Evolutionary conservation across 1,139 yeast genomes (phyloP).

Genomic region (Insectozyma bohioensis): DNA sequence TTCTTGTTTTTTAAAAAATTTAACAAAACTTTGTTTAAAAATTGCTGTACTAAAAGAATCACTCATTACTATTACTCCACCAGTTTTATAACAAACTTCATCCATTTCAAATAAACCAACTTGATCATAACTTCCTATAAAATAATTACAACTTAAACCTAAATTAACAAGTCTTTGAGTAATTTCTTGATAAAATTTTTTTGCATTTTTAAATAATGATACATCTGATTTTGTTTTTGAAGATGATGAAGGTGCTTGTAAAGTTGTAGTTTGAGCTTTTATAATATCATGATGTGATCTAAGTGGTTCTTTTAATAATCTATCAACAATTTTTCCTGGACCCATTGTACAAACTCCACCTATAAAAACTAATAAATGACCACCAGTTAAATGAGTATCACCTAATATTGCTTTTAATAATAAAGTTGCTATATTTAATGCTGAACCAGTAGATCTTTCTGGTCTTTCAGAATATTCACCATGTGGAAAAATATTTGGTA

Average conservation of each 20-base stretch:
- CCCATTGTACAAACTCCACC: constrained; percentile 63
- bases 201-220: constrained; percentile 34
- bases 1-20: constrained; percentile 42
- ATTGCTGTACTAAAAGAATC: constrained; percentile 67
- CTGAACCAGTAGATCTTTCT: constrained; percentile 64
- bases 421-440: constrained; percentile 59
- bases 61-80: constrained; percentile 61
- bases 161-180: constrained; percentile 35
- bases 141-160: constrained; percentile 57
- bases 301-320: constrained; percentile 50
- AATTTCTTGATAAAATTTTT: constrained; percentile 44
- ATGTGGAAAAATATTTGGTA: constrained; percentile 54
- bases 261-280: constrained; percentile 37
- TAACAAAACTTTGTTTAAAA: constrained; percentile 61
- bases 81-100: constrained; percentile 54
- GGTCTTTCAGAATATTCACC: constrained; percentile 47
- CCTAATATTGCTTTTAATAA: constrained; percentile 47
- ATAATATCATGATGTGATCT: constrained; percentile 60
- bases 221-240: constrained; percentile 31
- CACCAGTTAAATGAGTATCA: constrained; percentile 48
- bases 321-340: constrained; percentile 53
- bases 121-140: constrained; percentile 68
- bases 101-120: constrained; percentile 69
- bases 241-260: constrained; percentile 22
- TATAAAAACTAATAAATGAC: constrained; percentile 58